Evolutionary conservation across 768 basidiomycete genomes (phyloP), one percentile per base, ranked within the genome.

Genomic region (Phylloporus sp.): DNA sequence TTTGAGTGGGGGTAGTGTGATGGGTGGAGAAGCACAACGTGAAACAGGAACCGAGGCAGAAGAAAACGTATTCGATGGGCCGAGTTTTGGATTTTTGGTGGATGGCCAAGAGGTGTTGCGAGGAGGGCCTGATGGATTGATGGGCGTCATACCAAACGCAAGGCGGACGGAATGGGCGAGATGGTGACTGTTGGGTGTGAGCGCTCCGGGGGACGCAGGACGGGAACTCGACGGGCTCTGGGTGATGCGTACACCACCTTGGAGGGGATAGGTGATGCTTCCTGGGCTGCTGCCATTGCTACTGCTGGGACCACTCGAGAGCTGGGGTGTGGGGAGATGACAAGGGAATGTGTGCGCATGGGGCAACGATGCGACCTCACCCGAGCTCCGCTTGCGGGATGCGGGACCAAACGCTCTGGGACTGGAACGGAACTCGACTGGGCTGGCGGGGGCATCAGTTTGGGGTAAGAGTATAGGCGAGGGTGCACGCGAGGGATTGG

Each of bases 101-200:
- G 63, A 70, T 53, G 70, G 67, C 66, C 71, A 73, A 18, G 76
- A 70, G 20, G 70, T 69, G 50, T 73, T 77, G 29, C 70, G 68
- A 34, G 72, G 69, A 4, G 65, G 56, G 26, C 56, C 60, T 7
- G 57, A 53, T 18, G 63, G 53, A 47, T 79, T 78, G 34, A 92
- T 91, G 0, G 90, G 91, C 6, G 92, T 93, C 89, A 94, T 95
- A 4, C 88, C 91, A 57, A 97, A 97, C 43, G 92, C 93, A 28
- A 85, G 76, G 34, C 89, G 83, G 22, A 95, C 86, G 1, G 86
- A 89, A 62, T 91, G 88, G 5, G 88, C 90, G 32, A 95, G 79
- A 62, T 88, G 83, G 53, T 81, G 78, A 52, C 84, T 80, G 34
- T 72, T 72, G 26, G 66, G 58, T 22, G 64, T 11, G 49, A 52